A percentile compares a stretch with the other conserved stretches of the same genome.
phyloP scores from a whole-genome alignment of 2,329 filamentous ascomycete species.

The Onygena corvina region DNA sequence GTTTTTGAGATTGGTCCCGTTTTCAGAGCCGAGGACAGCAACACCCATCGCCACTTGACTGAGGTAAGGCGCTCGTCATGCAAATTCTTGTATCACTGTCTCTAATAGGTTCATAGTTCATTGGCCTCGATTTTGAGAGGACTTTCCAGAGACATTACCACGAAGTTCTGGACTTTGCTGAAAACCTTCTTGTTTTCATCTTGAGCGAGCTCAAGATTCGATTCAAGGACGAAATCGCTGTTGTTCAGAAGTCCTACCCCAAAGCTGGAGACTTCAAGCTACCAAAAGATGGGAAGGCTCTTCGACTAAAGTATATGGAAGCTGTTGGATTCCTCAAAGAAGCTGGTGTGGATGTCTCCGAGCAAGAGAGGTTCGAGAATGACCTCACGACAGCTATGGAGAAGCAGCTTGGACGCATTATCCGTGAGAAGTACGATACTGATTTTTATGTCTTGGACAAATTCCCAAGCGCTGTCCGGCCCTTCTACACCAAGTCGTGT shows the following conservation, averaged over 20 bases:
- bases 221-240: slow-evolving; percentile 35
- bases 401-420: slow-evolving; percentile 66
- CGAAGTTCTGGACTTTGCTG: slow-evolving; percentile 40
- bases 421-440: slow-evolving; percentile 78
- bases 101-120: slow-evolving; percentile 28
- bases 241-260: slow-evolving; percentile 39
- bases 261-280: slow-evolving; percentile 41
- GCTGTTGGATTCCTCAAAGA: slow-evolving; percentile 38
- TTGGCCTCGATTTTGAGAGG: slow-evolving; percentile 43
- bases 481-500: slow-evolving; percentile 84
- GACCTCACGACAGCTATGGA: slow-evolving; percentile 40
- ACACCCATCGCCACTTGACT: slow-evolving; percentile 54
- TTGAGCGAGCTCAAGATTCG: slow-evolving; percentile 35
- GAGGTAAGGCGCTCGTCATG: slow-evolving; percentile 34
- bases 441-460: slow-evolving; percentile 98
- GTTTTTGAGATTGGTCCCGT: slow-evolving; percentile 56
- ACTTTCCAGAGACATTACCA: slow-evolving; percentile 41
- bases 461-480: slow-evolving; percentile 77
- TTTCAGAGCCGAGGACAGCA: slow-evolving; percentile 56
- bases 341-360: slow-evolving; percentile 39
- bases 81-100: background rate
- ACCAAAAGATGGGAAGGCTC: slow-evolving; percentile 38
- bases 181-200: slow-evolving; percentile 40
- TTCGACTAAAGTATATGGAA: slow-evolving; percentile 40
- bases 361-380: slow-evolving; percentile 38